Evolutionary conservation across 202 grass and related monocot species (phyloP).

Genomic region (Panicum virgatum): DNA sequence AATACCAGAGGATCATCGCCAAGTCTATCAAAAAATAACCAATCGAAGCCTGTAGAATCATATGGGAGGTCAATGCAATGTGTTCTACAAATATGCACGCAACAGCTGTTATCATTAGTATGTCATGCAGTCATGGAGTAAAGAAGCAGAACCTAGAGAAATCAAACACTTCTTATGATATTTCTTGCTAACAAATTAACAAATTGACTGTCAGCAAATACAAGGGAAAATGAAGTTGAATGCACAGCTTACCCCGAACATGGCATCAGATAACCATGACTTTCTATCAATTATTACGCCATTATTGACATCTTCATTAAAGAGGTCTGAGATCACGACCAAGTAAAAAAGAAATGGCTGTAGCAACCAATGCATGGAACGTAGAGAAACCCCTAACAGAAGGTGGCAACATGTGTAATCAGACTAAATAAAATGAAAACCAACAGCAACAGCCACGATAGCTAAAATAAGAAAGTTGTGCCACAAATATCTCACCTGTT

Average conservation of each 20-base stretch:
- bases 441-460: background rate
- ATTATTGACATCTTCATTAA: constrained; percentile 38
- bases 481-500: constrained; percentile 47
- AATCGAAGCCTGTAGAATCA: constrained; percentile 57
- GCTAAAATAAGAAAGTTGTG: background rate
- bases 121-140: background rate
- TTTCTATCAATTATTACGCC: constrained; percentile 55
- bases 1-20: constrained; percentile 63
- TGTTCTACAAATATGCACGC: background rate
- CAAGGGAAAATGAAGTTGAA: background rate
- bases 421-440: background rate
- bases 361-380: constrained; percentile 66
- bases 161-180: background rate
- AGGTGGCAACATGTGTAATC: background rate
- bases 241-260: constrained; percentile 59
- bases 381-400: constrained; percentile 66
- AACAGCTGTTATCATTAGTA: background rate
- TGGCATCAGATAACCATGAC: constrained; percentile 61
- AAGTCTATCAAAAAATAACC: constrained; percentile 83
- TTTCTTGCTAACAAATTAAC: background rate
- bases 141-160: background rate
- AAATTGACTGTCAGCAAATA: background rate
- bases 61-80: background rate
- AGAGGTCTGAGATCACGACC: constrained; percentile 63
- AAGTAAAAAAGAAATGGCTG: constrained; percentile 64